Base-by-base conservation (phyloP, 345 rosid species). In the Ricinus communis region DNA sequence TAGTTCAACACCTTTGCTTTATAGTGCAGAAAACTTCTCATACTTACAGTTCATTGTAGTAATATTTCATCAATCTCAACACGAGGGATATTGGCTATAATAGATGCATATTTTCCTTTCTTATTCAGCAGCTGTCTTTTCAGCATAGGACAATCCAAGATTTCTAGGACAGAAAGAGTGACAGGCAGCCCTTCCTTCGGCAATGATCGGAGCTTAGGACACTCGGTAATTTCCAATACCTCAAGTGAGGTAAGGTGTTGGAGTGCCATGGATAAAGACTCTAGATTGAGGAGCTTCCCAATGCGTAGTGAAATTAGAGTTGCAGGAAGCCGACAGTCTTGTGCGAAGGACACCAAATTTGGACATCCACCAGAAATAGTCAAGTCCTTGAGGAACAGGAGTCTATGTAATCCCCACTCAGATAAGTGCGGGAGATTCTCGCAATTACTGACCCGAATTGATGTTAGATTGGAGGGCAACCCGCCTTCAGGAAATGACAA, bases 221-320 rank as follows among this genome's bases (percentile, higher is more conserved):
- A 69, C 18, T 41, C 15, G 2, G 2, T 1, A 28, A 69, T 27
- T 8, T 45, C 15, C 10, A 69, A 27, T 0, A 7, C 11, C 38
- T 55, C 41, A 57, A 69, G 72, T 25, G 27, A 43, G 41, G 64
- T 56, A 18, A 69, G 72, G 25, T 55, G 30, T 16, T 41, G 64
- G 43, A 69, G 53, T 25, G 41, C 24, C 11, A 8, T 46, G 15
- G 72, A 69, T 69, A 69, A 41, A n/a, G 54, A 56, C 60, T 69
- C 30, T 21, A 69, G 65, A 40, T 69, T 45, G 11, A 27, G 10
- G 36, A 69, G 27, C 19, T n/a, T 57, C 19, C 25, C 21, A 16
- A 55, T 18, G 11, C 31, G 25, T 10, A 57, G 21, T 22, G 25
- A 1, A 4, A 40, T 41, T 1, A 56, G 36, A n/a, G 65, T 8